Percentiles rank a stretch among this genome's conserved stretches.
phyloP scores from a whole-genome alignment of 169 alveolate species.

The Amoebophrya sp. region DNA sequence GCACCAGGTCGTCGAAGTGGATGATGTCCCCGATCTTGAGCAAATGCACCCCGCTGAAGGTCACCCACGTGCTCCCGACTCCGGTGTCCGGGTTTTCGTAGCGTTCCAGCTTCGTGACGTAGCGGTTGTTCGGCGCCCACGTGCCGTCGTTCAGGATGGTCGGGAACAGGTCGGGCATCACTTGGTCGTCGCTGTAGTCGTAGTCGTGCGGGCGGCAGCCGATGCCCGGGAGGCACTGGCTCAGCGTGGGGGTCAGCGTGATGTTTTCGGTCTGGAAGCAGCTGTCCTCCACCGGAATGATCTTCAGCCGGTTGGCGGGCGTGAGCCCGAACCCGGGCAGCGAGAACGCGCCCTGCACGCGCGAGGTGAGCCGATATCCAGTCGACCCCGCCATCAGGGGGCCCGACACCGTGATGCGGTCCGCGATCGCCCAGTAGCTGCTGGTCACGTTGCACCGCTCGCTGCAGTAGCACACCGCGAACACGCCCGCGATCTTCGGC shows the following conservation, averaged over 20 bases:
- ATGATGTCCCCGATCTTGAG: background rate
- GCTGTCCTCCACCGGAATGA: background rate
- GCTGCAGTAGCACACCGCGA: background rate
- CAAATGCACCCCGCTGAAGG: background rate
- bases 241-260: no score
- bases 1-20: background rate
- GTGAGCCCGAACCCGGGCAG: background rate
- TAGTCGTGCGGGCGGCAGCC: background rate
- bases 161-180: background rate
- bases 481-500: background rate
- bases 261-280: background rate
- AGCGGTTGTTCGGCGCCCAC: constrained; percentile 6
- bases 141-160: background rate
- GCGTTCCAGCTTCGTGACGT: background rate
- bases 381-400: background rate
- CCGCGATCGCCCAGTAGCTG: background rate
- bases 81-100: background rate
- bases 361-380: background rate
- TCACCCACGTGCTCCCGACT: background rate
- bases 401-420: background rate
- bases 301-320: background rate
- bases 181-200: background rate
- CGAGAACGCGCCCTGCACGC: background rate
- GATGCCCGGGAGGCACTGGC: background rate
- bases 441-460: background rate